Base-by-base conservation (phyloP, 176 grass and related monocot species). In the Ampelocalamus luodianensis region DNA sequence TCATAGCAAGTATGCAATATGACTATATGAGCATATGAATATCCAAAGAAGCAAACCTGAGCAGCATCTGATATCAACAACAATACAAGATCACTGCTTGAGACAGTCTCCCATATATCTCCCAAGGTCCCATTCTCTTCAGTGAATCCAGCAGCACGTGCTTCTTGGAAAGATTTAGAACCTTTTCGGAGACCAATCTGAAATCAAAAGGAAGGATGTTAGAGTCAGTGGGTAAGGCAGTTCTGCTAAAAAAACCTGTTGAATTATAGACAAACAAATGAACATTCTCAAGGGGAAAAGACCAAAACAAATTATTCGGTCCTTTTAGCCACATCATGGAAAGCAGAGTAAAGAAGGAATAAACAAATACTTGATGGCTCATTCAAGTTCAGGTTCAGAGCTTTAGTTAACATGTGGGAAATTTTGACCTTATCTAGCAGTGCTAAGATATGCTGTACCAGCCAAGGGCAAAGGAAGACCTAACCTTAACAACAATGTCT, bases 51-150 rank as follows among this genome's bases (percentile, higher is more conserved):
- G 36, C 69, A 77, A 83, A 93, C 91, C 87, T 97, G 94, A 71
- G 91, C 91, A 88, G 94, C 88, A 86, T 94, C 90, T 26, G 94
- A 97, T 76, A 97, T 97, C 69, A 97, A 64, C 77, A 97, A 65
- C 85, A 97, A 74, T 8, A 97, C 11, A 79, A 97, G 92, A 75
- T 97, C 94, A 61, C 92, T 97, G 79, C 82, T 39, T 18, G 91
- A 84, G 55, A 94, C 65, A 73, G 88, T 97, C 82, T 92, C 89
- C 87, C 89, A 97, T 63, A 97, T 97, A 80, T 97, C 94, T 39
- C 91, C 94, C 24, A 97, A 32, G 5, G 89, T 94, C 49, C 94
- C 94, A 63, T 69, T 97, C 82, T 94, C 90, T 84, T 94, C 85
- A 40, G 94, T 89, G 72, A 97, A 94, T 65, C 92, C 94, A 79